Conservation (phyloP, 1,284 basidiomycete species). For the Sanghuangporus weigelae region DNA sequence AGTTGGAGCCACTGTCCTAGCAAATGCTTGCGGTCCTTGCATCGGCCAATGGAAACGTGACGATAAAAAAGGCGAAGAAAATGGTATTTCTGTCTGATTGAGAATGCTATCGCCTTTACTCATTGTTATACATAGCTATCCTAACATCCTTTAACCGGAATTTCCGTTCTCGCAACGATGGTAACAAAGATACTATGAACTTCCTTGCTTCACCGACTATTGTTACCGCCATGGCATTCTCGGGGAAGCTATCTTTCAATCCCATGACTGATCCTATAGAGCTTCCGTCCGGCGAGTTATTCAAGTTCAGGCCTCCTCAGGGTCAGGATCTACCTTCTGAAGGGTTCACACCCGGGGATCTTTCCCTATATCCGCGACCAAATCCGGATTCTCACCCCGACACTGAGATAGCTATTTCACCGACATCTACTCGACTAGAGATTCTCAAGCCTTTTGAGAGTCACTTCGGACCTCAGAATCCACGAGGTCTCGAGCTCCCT, state of each 20-base stretch:
- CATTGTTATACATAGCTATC: not conserved
- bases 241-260: constrained; percentile 93
- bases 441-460: constrained; percentile 82
- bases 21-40: constrained; percentile 98
- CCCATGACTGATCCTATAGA: constrained; percentile 81
- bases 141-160: constrained; percentile 41
- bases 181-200: constrained; percentile 95
- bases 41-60: constrained; percentile 99
- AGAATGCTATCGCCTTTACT: not conserved
- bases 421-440: constrained; percentile 85
- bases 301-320: constrained; percentile 83
- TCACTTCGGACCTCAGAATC: constrained; percentile 60
- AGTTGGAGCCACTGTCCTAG: constrained; percentile 89
- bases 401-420: constrained; percentile 74
- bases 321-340: constrained; percentile 81
- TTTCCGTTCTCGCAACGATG: constrained; percentile 98
- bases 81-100: constrained; percentile 46
- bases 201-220: constrained; percentile 97
- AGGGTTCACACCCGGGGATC: constrained; percentile 83
- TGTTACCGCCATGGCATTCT: constrained; percentile 97
- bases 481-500: constrained; percentile 72
- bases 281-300: constrained; percentile 69
- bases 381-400: constrained; percentile 74
- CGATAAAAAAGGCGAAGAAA: constrained; percentile 87
- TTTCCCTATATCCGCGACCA: constrained; percentile 75